Evolutionary conservation across 306 rosid genomes (phyloP).

Genomic region (Sindora glabra): DNA sequence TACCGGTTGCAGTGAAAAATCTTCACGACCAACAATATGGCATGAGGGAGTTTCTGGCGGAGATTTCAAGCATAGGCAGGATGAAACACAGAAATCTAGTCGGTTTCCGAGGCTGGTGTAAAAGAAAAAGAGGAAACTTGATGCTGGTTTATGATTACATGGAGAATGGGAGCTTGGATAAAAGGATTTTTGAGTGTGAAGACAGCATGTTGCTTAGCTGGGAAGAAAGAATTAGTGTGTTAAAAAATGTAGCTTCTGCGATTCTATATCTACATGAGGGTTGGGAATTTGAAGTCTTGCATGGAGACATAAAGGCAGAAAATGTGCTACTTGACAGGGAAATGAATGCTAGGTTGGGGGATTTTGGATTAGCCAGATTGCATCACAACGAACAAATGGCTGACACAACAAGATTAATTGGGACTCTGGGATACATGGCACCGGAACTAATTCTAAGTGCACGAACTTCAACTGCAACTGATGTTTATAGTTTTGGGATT

Average conservation of each 20-base stretch:
- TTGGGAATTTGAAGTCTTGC: conserved; percentile 59
- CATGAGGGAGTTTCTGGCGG: conserved; percentile 45
- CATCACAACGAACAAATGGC: conserved; percentile 24
- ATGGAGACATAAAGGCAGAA: conserved; percentile 52
- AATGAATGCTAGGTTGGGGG: conserved; percentile 52
- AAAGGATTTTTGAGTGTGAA: conserved; percentile 32
- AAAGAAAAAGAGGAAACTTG: conserved; percentile 41
- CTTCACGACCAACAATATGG: conserved; percentile 14
- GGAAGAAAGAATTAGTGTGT: conserved; percentile 38
- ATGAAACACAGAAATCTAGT: conserved; percentile 57
- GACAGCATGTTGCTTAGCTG: conserved; percentile 25
- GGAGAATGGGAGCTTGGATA: conserved; percentile 55
- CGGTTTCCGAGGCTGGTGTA: conserved; percentile 60
- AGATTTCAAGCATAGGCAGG: conserved; percentile 58
- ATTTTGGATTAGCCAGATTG: conserved; percentile 47
- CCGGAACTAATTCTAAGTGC: conserved; percentile 41
- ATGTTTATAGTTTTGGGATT: conserved; percentile 50
- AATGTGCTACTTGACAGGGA: conserved; percentile 52
- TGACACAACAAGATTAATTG: conserved; percentile 36
- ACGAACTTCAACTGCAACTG: conserved; percentile 32
- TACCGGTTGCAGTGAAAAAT: conserved; percentile 19
- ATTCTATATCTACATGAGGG: conserved; percentile 53
- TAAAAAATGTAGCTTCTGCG: conserved; percentile 53
- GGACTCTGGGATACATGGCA: conserved; percentile 53
- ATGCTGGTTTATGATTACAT: conserved; percentile 55